A percentile compares a stretch with the other conserved stretches of the same genome.
Conservation (phyloP, 148 eudicot species). For the Chenopodium suecicum region DNA sequence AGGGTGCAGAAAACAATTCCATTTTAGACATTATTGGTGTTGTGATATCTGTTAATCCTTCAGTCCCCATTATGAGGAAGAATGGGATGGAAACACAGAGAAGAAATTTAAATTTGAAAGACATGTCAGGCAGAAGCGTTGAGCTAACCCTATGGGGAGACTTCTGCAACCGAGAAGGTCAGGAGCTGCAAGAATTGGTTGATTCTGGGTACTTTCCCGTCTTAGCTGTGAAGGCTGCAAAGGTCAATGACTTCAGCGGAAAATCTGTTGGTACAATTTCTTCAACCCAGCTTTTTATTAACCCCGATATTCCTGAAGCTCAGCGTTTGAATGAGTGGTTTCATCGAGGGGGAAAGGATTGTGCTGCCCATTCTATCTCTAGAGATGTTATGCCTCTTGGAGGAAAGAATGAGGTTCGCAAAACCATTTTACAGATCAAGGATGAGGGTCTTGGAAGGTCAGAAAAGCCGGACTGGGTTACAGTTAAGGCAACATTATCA, state of each 20-base stretch:
- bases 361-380: conserved; percentile 68
- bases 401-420: conserved; percentile 67
- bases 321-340: conserved; percentile 64
- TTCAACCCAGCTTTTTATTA: conserved; percentile 72
- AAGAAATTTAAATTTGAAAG: conserved; percentile 75
- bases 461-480: conserved; percentile 89
- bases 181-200: conserved; percentile 69
- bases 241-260: conserved; percentile 88
- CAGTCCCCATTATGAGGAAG: conserved; percentile 82
- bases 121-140: conserved; percentile 73
- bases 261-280: conserved; percentile 86
- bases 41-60: conserved; percentile 75
- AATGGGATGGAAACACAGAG: conserved; percentile 99
- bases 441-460: conserved; percentile 90
- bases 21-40: conserved; percentile 85
- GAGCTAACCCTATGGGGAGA: conserved; percentile 98
- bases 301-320: conserved; percentile 83
- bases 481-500: conserved; percentile 65
- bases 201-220: conserved; percentile 73
- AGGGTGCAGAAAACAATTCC: conserved; percentile 73
- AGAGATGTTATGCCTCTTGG: conserved; percentile 67
- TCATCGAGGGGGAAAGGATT: conserved; percentile 62
- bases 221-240: conserved; percentile 89
- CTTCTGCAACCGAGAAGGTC: conserved; percentile 94
- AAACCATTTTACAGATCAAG: conserved; percentile 77